Evolutionary conservation across 148 eudicot genomes (phyloP).

Genomic region (Rhododendron henanense): DNA sequence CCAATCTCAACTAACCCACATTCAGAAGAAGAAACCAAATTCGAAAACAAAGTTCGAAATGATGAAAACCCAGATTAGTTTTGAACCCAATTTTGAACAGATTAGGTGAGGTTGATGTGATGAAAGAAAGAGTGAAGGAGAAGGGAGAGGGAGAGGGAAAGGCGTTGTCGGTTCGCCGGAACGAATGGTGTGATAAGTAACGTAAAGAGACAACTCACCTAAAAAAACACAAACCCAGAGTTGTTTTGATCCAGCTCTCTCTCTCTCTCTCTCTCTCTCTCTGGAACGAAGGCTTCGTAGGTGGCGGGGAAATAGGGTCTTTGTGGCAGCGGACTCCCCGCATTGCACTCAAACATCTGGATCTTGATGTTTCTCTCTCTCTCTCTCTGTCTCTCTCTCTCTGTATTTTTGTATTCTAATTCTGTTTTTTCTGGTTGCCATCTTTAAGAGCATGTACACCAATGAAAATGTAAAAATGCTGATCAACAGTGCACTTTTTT

Average conservation of each 20-base stretch:
- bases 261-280: not conserved
- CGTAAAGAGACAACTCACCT: not conserved
- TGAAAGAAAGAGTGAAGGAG: not conserved
- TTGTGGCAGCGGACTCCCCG: slow-evolving; percentile 16
- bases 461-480: no score
- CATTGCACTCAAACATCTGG: not conserved
- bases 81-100: not conserved
- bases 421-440: not conserved
- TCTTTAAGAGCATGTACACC: no score
- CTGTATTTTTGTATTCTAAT: not conserved
- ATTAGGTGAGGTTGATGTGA: not conserved
- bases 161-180: not conserved
- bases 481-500: no score
- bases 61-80: not conserved
- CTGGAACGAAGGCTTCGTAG: not conserved
- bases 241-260: not conserved
- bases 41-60: not conserved
- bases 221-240: not conserved
- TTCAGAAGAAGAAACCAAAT: not conserved
- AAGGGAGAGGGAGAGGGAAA: not conserved
- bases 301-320: slow-evolving; percentile 17
- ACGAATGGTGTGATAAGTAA: slow-evolving; percentile 8
- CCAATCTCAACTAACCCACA: not conserved
- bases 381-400: not conserved
- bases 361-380: not conserved